Percentiles rank a stretch among this genome's conserved stretches.
Conservation (phyloP, 441 rosid genomes). For the Adansonia grandidieri region DNA sequence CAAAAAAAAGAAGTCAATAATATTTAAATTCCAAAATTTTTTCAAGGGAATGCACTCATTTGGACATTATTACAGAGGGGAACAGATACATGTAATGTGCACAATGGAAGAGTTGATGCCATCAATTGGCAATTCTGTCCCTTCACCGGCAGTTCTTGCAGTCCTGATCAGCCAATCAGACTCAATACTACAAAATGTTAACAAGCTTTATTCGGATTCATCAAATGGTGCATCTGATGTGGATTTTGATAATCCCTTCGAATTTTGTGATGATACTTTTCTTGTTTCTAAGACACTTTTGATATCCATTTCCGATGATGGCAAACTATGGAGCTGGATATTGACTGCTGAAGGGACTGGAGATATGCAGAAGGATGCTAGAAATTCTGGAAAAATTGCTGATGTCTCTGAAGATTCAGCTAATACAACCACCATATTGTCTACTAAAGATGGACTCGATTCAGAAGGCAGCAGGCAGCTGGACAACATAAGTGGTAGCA, state of each 20-base stretch:
- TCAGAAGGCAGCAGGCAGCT: constrained; percentile 40
- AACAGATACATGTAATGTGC: constrained; percentile 85
- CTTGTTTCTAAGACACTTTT: constrained; percentile 68
- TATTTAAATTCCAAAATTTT: constrained; percentile 31
- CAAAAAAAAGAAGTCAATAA: constrained; percentile 17
- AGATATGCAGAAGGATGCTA: constrained; percentile 47
- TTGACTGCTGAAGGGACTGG: constrained; percentile 78
- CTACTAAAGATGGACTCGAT: constrained; percentile 44
- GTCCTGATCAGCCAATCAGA: constrained; percentile 69
- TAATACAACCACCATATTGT: constrained; percentile 27
- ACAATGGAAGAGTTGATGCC: constrained; percentile 91
- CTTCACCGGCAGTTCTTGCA: constrained; percentile 76
- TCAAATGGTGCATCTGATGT: constrained; percentile 42
- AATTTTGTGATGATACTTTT: constrained; percentile 75
- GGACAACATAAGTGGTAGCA: constrained; percentile 44
- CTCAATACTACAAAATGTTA: constrained; percentile 78
- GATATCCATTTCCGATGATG: constrained; percentile 91
- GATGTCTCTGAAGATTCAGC: constrained; percentile 40
- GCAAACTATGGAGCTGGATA: constrained; percentile 96
- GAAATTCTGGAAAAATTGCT: constrained; percentile 35
- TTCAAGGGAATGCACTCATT: constrained; percentile 37
- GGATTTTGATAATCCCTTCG: constrained; percentile 84
- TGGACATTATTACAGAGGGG: constrained; percentile 65
- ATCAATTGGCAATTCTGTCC: constrained; percentile 75
- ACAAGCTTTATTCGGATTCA: constrained; percentile 64